Evolutionary conservation across 2,329 filamentous ascomycete genomes (phyloP).

Genomic region (Aureobasidium subglaciale): DNA sequence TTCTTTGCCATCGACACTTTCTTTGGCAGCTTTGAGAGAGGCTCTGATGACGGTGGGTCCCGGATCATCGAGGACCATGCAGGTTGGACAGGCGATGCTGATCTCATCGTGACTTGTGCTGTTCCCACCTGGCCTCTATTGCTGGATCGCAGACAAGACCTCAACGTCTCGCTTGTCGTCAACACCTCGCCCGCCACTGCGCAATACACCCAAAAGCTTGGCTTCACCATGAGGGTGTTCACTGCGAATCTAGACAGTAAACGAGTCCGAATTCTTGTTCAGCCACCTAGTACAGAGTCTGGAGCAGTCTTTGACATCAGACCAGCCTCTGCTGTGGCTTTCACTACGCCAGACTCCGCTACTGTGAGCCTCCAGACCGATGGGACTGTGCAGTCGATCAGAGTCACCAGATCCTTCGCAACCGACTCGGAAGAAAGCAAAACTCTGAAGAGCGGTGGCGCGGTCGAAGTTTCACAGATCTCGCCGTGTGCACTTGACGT

Average conservation of each 20-base stretch:
- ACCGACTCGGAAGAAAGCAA: neutral
- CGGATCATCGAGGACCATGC: conserved; percentile 19
- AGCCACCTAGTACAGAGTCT: neutral
- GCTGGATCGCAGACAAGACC: conserved; percentile 15
- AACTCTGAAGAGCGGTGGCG: neutral
- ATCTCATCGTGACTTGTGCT: conserved; percentile 24
- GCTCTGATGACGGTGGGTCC: neutral
- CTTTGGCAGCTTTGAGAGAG: neutral
- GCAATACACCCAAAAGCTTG: neutral
- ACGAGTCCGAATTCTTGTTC: conserved; percentile 8
- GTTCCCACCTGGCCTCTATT: conserved; percentile 20
- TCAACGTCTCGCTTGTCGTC: conserved; percentile 19
- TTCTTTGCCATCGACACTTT: conserved; percentile 9
- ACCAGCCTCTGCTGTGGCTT: neutral
- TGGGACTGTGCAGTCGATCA: neutral
- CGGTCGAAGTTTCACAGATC: neutral
- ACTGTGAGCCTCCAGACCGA: neutral
- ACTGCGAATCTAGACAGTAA: neutral
- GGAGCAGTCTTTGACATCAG: neutral
- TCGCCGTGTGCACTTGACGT: conserved; percentile 4
- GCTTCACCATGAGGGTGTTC: neutral
- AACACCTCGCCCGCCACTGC: conserved; percentile 17
- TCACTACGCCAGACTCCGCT: neutral
- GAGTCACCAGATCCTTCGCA: neutral
- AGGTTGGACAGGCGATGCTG: conserved; percentile 22